Percentiles rank a stretch among this genome's conserved stretches.
phyloP scores from a whole-genome alignment of 306 rosid species.

The Hippophae rhamnoides region DNA sequence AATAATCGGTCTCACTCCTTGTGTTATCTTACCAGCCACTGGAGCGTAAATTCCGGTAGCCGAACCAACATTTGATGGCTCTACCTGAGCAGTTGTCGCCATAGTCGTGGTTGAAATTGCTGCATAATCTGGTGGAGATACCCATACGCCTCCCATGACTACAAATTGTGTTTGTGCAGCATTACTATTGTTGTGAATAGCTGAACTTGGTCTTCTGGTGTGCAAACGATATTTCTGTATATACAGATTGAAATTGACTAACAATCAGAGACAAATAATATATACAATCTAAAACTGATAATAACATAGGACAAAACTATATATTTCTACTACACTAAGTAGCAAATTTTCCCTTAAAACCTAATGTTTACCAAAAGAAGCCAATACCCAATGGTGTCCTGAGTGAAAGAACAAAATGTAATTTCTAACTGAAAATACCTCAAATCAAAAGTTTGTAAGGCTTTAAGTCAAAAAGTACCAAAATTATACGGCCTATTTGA shows the following conservation, averaged over 20 bases:
- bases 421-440: too few relatives aligned
- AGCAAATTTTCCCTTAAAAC: too few relatives aligned
- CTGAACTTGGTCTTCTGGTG: constrained; percentile 55
- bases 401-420: too few relatives aligned
- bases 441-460: too few relatives aligned
- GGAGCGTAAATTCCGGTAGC: constrained; percentile 52
- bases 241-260: not conserved
- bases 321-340: too few relatives aligned
- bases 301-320: too few relatives aligned
- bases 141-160: constrained; percentile 73
- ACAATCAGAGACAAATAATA: too few relatives aligned
- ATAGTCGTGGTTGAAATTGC: constrained; percentile 27
- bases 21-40: constrained; percentile 35
- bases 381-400: too few relatives aligned
- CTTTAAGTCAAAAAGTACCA: too few relatives aligned
- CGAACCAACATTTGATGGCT: constrained; percentile 25
- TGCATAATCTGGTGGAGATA: constrained; percentile 65
- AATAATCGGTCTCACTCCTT: constrained; percentile 12
- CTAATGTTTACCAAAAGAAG: too few relatives aligned
- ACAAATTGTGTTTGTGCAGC: constrained; percentile 50
- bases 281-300: too few relatives aligned
- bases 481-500: too few relatives aligned
- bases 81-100: constrained; percentile 19
- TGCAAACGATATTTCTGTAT: constrained; percentile 78
- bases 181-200: constrained; percentile 35